Evolutionary conservation across 176 grass and related monocot genomes (phyloP).

Genomic region (Eragrostis nindensis): DNA sequence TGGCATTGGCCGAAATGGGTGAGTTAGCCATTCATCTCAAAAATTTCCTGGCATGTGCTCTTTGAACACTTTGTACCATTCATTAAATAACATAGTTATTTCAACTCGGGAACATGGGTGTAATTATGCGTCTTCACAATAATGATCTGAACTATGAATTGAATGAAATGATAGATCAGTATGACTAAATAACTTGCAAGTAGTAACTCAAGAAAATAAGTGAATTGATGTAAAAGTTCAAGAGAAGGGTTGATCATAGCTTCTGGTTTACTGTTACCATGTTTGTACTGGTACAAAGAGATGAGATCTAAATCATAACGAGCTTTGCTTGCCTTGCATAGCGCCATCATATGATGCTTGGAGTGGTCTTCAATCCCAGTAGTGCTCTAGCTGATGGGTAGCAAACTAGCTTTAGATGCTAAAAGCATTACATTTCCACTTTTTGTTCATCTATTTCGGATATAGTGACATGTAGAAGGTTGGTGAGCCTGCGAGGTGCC

Average conservation of each 20-base stretch:
- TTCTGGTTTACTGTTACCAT: conserved; percentile 11
- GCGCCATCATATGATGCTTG: conserved; percentile 45
- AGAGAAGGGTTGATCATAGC: background rate
- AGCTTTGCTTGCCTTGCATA: conserved; percentile 46
- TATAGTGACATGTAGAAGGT: conserved; percentile 18
- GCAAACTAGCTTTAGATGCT: conserved; percentile 38
- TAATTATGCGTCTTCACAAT: background rate
- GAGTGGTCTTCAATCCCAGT: conserved; percentile 40
- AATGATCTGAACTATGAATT: background rate
- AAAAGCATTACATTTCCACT: conserved; percentile 29
- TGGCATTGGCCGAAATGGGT: conserved; percentile 39
- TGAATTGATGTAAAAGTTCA: conserved; percentile 15
- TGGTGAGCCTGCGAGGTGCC: background rate
- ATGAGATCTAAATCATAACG: conserved; percentile 37
- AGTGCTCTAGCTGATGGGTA: conserved; percentile 43
- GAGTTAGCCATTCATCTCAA: conserved; percentile 9
- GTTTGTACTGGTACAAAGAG: conserved; percentile 21
- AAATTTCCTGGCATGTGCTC: background rate
- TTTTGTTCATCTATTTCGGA: conserved; percentile 7
- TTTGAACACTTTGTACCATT: conserved; percentile 6
- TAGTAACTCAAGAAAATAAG: background rate
- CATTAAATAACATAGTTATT: background rate
- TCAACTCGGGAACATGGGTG: background rate
- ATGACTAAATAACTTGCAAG: background rate
- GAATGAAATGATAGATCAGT: background rate